Evolutionary conservation across 164 flowering plant genomes (phyloP).

Genomic region (Magnolia sinica): DNA sequence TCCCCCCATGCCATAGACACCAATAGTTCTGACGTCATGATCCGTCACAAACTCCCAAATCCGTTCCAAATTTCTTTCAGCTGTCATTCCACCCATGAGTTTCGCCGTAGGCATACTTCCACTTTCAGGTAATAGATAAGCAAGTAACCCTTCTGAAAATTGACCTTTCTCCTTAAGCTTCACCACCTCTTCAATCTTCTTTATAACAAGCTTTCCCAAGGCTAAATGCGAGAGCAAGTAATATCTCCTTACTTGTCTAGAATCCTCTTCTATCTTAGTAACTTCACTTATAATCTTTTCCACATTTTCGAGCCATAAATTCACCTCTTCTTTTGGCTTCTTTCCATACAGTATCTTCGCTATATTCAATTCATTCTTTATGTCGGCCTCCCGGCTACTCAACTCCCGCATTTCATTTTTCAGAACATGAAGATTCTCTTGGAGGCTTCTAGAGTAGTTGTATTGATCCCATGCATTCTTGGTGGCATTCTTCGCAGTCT

Average conservation of each 20-base stretch:
- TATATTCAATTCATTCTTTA: neutral
- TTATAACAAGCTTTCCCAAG: neutral
- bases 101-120: neutral
- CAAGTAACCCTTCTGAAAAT: neutral
- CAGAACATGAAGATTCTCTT: neutral
- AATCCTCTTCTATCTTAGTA: neutral
- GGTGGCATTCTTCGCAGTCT: too few relatives aligned
- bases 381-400: constrained; percentile 1
- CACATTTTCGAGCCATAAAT: constrained; percentile 12
- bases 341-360: neutral
- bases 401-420: neutral
- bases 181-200: neutral
- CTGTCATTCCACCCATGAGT: constrained; percentile 3
- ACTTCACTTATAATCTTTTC: neutral
- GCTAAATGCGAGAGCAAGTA: neutral
- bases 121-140: neutral
- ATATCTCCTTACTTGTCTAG: neutral
- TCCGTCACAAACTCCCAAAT: neutral
- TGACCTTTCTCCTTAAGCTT: neutral
- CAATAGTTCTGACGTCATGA: neutral
- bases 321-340: neutral
- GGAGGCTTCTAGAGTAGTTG: neutral
- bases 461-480: too few relatives aligned
- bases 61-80: neutral
- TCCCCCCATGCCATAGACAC: constrained; percentile 15